Base-by-base conservation (phyloP, 139 green algal genomes). In the Coelastrella sp. region DNA sequence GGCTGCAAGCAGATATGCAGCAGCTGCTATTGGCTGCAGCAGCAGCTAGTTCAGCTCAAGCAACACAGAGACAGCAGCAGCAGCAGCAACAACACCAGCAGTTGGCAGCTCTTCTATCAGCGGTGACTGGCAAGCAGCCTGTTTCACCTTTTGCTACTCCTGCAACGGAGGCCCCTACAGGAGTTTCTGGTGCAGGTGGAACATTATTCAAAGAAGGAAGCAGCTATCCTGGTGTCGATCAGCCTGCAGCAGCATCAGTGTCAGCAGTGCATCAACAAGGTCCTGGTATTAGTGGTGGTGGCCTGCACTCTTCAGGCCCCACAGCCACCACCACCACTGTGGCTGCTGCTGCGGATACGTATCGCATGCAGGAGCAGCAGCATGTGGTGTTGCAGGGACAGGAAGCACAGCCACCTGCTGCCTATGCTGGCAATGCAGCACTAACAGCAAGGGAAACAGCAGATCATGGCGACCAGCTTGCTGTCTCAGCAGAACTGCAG, bases 1-100 rank as follows among this genome's bases (percentile, higher is more conserved):
- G 51, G 51, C 32, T 43, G 40, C 43, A 17, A 6, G 74, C 21
- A 9, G 34, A 35, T 40, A 45, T 60, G 19, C 51, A 25, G 34
- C 34, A 69, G 51, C 51, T 69, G 74, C 50, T 66, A 50, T 30
- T 81, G 48, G 74, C 74, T 50, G 74, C 74, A 27, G 74, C 74
- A 67, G 74, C 48, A 81, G 74, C 48, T 48, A 50, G 74, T 35
- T 21, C 2, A 35, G 25, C 51, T 81, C 48, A 15, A 35, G 74
- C 17, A n/a, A n/a, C n/a, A n/a, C 45, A 11, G 45, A 11, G 45
- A 53, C 45, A 53, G 45, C n/a, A n/a, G n/a, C n/a, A 11, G 45
- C 45, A 8, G 8, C 45, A 53, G 45, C 45, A 53, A 9, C 40
- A 57, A 19, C 43, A 38, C 19, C 74, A 69, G 32, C 51, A 66